Evolutionary conservation across 306 rosid genomes (phyloP).

Genomic region (peach (Prunus persica)): Prunus_persica_NCBIv2 NC_034009.1:36351001-36351500

Average conservation of each 20-base stretch:
- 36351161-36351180: slow-evolving; percentile 48
- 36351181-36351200: slow-evolving; percentile 60
- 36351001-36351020: slow-evolving; percentile 9
- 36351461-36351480: slow-evolving; percentile 79
- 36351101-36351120: slow-evolving; percentile 76
- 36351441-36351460: slow-evolving; percentile 27
- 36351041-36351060: slow-evolving; percentile 53
- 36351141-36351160: slow-evolving; percentile 57
- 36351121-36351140: slow-evolving; percentile 66
- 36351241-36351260: slow-evolving; percentile 85
- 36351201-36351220: slow-evolving; percentile 58
- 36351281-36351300: slow-evolving; percentile 73
- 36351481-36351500: slow-evolving; percentile 83
- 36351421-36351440: slow-evolving; percentile 29
- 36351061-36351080: slow-evolving; percentile 77
- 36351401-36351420: slow-evolving; percentile 18
- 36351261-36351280: slow-evolving; percentile 66
- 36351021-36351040: slow-evolving; percentile 56
- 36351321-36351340: slow-evolving; percentile 27
- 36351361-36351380: slow-evolving; percentile 34
- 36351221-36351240: slow-evolving; percentile 67
- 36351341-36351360: slow-evolving; percentile 26
- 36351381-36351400: slow-evolving; percentile 25
- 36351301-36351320: slow-evolving; percentile 60
- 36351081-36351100: slow-evolving; percentile 72